Conservation (phyloP, 768 basidiomycete genomes). For the Kwoniella sp. region DNA sequence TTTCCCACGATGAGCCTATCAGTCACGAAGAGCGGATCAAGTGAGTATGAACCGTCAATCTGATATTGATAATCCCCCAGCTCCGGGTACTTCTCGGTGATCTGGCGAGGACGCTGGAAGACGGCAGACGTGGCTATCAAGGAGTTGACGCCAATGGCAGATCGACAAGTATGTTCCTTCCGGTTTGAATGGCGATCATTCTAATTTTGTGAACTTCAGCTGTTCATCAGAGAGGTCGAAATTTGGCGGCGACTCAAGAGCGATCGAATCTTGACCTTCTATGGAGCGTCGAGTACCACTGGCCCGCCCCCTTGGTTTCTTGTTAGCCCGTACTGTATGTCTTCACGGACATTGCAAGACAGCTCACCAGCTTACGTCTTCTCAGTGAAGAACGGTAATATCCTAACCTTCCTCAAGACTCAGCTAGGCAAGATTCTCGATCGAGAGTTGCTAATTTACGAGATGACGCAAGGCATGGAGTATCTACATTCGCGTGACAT, state of each 20-base stretch:
- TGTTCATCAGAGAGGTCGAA: constrained; percentile 67
- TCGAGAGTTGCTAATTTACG: constrained; percentile 55
- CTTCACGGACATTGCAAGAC: background rate
- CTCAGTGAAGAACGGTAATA: constrained; percentile 59
- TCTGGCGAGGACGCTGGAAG: constrained; percentile 72
- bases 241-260: constrained; percentile 70
- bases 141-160: constrained; percentile 52
- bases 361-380: background rate
- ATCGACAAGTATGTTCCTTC: constrained; percentile 28
- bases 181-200: too few species aligned
- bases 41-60: constrained; percentile 17
- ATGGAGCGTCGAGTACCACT: constrained; percentile 69
- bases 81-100: constrained; percentile 69
- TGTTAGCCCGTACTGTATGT: constrained; percentile 62
- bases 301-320: constrained; percentile 73
- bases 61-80: constrained; percentile 33
- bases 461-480: constrained; percentile 75
- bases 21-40: constrained; percentile 62
- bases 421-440: constrained; percentile 29
- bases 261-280: constrained; percentile 66
- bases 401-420: constrained; percentile 59
- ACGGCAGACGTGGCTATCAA: constrained; percentile 53
- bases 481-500: constrained; percentile 68
- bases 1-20: constrained; percentile 65
- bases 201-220: constrained; percentile 44